Evolutionary conservation across 805 yeast genomes (phyloP), one percentile per base, ranked within the genome.

Genomic region (Candida ortonii): DNA sequence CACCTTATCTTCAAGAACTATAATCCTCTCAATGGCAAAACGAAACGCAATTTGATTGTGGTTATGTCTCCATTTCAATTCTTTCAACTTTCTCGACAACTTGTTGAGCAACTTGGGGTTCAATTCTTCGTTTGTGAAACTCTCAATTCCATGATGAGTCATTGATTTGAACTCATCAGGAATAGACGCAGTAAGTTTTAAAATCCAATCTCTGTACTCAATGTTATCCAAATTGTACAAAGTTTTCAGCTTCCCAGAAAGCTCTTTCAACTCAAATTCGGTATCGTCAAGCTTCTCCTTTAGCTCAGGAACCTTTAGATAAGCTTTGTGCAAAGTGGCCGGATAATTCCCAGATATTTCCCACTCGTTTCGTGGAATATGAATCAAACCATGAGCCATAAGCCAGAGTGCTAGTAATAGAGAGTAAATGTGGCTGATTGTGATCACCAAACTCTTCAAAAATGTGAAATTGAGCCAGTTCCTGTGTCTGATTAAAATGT

Each of bases 371-470:
- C 84, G 67, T 0, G 95, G 94, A 2, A 84, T 65, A 27, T 71
- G 69, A 12, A 84, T 72, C 30, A 84, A 59, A 0, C 95, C 95
- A 55, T 85, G 89, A 3, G 90, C 84, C 84, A 86, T 78, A 38
- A 86, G 62, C 90, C 93, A 84, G 15, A 84, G 68, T 2, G 90
- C 88, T 21, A 86, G 51, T 2, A 80, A 66, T 51, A 86, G 66
- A 0, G 94, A 74, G 55, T 85, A 86, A 14, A 82, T 78, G 54
- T 86, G 93, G 1, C 93, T 76, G 8, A 83, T 49, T 0, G 93
- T 89, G 41, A 86, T 81, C 13, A 82, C 68, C 59, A 86, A 69
- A 19, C 79, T 69, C 53, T 79, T 81, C 46, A 86, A 59, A 31
- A 78, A 63, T 16, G 70, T 73, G 27, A 73, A 44, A 25, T 49